These are phyloP conservation scores for Crithidia thermophila DNA, from an alignment of 208 protist genomes.

Conservation along the genomic window DNA sequence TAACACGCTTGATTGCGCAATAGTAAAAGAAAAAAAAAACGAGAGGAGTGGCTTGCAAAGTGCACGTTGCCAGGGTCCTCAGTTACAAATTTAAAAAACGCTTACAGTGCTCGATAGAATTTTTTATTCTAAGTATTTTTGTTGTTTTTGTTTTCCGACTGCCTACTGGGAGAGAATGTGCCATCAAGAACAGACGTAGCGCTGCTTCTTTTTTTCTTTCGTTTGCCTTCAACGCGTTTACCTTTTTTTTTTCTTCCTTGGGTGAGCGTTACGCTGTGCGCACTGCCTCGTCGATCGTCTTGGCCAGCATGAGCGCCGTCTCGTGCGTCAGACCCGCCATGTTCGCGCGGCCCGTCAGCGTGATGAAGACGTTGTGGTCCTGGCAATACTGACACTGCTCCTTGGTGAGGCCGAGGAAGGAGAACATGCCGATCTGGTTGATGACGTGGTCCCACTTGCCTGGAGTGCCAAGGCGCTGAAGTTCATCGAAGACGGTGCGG, in stretches of 20 bases:
- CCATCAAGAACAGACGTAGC: background rate
- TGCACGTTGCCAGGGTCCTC: background rate
- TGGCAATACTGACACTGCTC: slow-evolving; percentile 79
- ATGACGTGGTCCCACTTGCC: slow-evolving; percentile 95
- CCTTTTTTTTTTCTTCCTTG: background rate
- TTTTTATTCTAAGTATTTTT: too few species aligned
- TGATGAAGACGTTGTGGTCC: slow-evolving; percentile 79
- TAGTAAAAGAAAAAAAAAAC: slow-evolving; percentile 11
- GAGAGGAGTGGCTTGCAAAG: background rate
- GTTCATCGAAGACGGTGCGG: slow-evolving; percentile 65
- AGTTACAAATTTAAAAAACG: too few species aligned
- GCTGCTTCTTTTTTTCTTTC: too few species aligned
- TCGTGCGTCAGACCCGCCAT: slow-evolving; percentile 77
- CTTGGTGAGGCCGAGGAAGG: slow-evolving; percentile 94
- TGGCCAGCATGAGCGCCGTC: slow-evolving; percentile 59
- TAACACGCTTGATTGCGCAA: too few species aligned
- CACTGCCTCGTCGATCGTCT: slow-evolving; percentile 73
- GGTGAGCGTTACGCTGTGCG: slow-evolving; percentile 18
- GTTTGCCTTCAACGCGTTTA: too few species aligned
- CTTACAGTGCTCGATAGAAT: too few species aligned
- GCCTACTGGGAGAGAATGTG: too few species aligned
- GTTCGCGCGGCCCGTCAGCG: slow-evolving; percentile 73
- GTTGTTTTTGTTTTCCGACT: too few species aligned
- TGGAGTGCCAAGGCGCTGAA: slow-evolving; percentile 75
- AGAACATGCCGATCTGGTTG: slow-evolving; percentile 99